Base-by-base conservation (phyloP, 1,139 yeast species). In the Williopsis jadinii region DNA sequence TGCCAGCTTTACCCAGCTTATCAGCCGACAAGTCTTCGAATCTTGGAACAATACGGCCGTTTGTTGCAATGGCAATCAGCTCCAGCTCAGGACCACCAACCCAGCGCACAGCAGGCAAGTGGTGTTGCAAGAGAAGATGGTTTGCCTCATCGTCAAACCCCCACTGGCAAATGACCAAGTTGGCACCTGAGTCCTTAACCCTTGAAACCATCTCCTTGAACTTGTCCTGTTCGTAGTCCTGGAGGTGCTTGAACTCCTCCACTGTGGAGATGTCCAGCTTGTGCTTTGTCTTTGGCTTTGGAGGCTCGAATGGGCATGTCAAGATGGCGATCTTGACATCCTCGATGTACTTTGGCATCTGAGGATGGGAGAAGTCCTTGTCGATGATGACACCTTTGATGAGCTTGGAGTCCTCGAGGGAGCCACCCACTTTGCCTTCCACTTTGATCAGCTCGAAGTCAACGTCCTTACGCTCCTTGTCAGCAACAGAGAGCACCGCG, bases 61-160 rank as follows among this genome's bases (percentile, higher is more conserved):
- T 84, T 28, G 98, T 92, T 37, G 98, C 97, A 62, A 94, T 92
- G 32, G 98, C 98, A 57, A 94, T 80, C 50, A 87, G 75, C 67
- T 92, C 98, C 55, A 92, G 75, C 60, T 94, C 99, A 40, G 95
- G 87, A 33, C 98, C 98, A 46, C 98, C 98, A 43, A 94, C 95
- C 98, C 98, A 94, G 71, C 98, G 81, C 36, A 94, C 95, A 31
- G 98, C 97, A 40, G 95, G 95, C 50, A 92, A 74, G 35, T 85
- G 77, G 63, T 90, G 87, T 55, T 94, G 86, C 54, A 90, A 71
- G 49, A 92, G 73, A 59, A 92, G 69, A 64, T 94, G 97, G 66
- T 92, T 94, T 35, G 98, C 98, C 68, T 94, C 98, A 63, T 94
- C 99, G 62, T 94, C 98, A 59, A 94, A 94, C 11, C 99, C 99